phyloP scores from a whole-genome alignment of 495 filamentous ascomycete species.

The Neurospora pannonica region DNA sequence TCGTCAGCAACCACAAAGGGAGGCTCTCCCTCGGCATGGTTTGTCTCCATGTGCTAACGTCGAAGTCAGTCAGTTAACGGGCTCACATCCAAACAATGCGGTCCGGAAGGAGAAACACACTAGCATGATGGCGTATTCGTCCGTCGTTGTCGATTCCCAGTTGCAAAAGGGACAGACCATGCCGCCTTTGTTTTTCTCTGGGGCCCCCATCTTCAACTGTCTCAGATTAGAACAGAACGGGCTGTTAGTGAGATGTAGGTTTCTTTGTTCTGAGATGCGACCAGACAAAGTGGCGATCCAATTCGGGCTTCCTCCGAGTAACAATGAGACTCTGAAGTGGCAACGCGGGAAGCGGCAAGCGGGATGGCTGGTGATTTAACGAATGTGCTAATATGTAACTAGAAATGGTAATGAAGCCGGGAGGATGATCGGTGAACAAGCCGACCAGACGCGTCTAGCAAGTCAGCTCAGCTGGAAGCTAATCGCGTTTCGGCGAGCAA shows the following conservation, averaged over 20 bases:
- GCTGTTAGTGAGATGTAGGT: background rate
- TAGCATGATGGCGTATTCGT: conserved; percentile 23
- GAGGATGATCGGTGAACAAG: background rate
- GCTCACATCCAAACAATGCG: background rate
- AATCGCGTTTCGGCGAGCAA: background rate
- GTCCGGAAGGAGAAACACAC: conserved; percentile 8
- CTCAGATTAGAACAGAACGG: background rate
- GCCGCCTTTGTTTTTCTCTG: background rate
- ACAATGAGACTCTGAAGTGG: background rate
- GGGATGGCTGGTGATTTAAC: background rate
- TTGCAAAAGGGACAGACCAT: conserved; percentile 24
- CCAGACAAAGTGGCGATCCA: background rate
- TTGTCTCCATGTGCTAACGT: conserved; percentile 45
- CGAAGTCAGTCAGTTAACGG: background rate
- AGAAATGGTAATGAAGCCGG: background rate
- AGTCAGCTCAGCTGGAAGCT: background rate
- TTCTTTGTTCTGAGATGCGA: background rate
- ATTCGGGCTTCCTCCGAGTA: background rate
- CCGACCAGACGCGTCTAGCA: background rate
- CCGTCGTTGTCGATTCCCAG: conserved; percentile 10
- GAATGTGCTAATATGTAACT: background rate
- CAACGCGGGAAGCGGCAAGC: background rate
- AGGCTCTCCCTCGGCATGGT: conserved; percentile 43
- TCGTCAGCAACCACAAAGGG: conserved; percentile 36
- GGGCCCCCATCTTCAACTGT: background rate